Conservation (phyloP, 305 asterid species). For the Fraxinus sp. region DNA sequence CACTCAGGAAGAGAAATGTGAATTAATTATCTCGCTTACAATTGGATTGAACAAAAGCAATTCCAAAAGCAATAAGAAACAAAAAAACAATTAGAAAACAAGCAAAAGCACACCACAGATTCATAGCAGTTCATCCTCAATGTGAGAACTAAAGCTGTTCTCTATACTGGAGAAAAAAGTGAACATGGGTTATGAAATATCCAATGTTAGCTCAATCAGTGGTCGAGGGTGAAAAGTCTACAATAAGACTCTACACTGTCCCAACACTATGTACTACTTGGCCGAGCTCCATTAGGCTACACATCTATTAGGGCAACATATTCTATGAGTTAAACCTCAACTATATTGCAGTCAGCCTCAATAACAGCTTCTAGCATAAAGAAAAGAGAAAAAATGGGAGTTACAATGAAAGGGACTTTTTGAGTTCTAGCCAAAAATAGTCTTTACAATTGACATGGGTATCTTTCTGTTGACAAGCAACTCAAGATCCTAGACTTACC, state of each 20-base stretch:
- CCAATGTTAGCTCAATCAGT: not conserved
- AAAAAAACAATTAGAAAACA: not conserved
- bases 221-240: not conserved
- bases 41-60: not conserved
- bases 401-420: not conserved
- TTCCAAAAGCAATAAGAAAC: not conserved
- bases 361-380: not conserved
- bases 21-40: not conserved
- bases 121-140: not conserved
- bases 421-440: constrained; percentile 7
- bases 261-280: not conserved
- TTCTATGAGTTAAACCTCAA: not conserved
- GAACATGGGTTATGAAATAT: not conserved
- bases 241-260: not conserved
- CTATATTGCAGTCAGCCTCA: not conserved
- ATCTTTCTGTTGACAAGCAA: no score
- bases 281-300: not conserved
- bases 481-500: no score
- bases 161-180: no score
- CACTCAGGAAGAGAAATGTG: not conserved
- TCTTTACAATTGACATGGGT: no score
- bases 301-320: not conserved
- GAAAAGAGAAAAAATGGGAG: not conserved
- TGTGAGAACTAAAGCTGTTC: not conserved
- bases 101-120: not conserved